Base-by-base conservation (phyloP, 345 rosid species). In the Lagerstroemia speciosa region DNA sequence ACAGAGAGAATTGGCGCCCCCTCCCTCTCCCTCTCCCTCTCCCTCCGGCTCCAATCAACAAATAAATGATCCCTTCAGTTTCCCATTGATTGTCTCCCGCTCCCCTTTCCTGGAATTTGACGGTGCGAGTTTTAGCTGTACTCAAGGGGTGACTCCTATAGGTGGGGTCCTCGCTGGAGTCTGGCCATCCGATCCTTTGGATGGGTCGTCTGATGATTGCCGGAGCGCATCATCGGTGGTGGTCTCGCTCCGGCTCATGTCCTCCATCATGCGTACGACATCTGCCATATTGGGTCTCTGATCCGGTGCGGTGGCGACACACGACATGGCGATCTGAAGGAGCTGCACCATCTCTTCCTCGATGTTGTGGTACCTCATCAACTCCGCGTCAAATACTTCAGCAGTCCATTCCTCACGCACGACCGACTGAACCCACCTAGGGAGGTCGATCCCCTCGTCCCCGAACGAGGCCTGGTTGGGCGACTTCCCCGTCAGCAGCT, bases 371-470 rank as follows among this genome's bases (percentile, higher is more conserved):
- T 86, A 85, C 70, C 93, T 79, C 95, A 91, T 91, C 24, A 94
- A 73, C 84, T 94, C 99, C 64, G 86, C 93, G 1, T 89, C 99
- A 32, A 94, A 89, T 0, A 94, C 99, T 79, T 91, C 97, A 0
- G 99, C 99, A 9, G 99, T 91, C 99, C 99, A 94, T 69, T 94
- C 99, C 78, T 94, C 99, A 2, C 99, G 73, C 5, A 94, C 99
- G 55, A 94, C 99, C 0, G 99, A 94, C 67, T 89, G 96, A 32
- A 94, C 99, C 99, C 99, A 94, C 53, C 99, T 71, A 0, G 99
- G 99, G 63, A 94, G 75, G 78, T 94, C 99, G 57, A 91, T 91
- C 43, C 99, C 99, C 73, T 94, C 97, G 38, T 94, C 99, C 0
- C 99, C 97, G 26, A 91, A 77, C 2, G 99, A 91, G 0, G 96